Evolutionary conservation across 176 grass and related monocot species (phyloP), one percentile per base, ranked within the genome.

Genomic region (Lolium rigidum): DNA sequence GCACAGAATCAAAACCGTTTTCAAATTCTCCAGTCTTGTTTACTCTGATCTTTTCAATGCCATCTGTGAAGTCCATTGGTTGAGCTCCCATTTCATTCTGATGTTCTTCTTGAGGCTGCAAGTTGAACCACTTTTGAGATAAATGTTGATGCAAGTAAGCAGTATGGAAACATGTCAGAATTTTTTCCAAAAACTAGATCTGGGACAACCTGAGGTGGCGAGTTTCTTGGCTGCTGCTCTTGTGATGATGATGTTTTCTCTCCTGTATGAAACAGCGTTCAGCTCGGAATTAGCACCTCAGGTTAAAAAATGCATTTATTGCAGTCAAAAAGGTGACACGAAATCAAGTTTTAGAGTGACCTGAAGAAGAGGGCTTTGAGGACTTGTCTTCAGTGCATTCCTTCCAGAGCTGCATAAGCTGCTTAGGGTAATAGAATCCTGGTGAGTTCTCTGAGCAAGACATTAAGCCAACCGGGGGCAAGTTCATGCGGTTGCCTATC

Each of bases 401-500:
- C 80, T 83, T 89, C 90, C 88, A 99, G 63, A 92, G 85, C 9
- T 94, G 76, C 85, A 92, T 46, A 71, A 96, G 86, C 7, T 82
- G 79, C 76, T 91, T 85, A 86, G 94, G 88, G 81, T 92, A 98
- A 72, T 94, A 94, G 18, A 98, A 60, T 38, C 85, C 74, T 71
- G 84, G 58, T 75, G 85, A 82, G 24, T 59, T 78, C 15, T 92
- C 83, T 25, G 77, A 80, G 63, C 44, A 54, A 89, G 80, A 86
- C 70, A 96, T 85, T 43, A 96, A 83, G 48, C 88, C 76, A 68
- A 91, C 80, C 3, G 71, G 86, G 39, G 94, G 94, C 80, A 94
- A 54, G 77, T 88, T 85, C 97, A 95, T 92, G 50, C 95, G 87
- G 74, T 87, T 68, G 41, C 66, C 75, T 67, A 94, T 92, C 80